A percentile compares a stretch with the other conserved stretches of the same genome.
Evolutionary conservation across 441 rosid species (phyloP).

Genomic region (Populus hybrid): DNA sequence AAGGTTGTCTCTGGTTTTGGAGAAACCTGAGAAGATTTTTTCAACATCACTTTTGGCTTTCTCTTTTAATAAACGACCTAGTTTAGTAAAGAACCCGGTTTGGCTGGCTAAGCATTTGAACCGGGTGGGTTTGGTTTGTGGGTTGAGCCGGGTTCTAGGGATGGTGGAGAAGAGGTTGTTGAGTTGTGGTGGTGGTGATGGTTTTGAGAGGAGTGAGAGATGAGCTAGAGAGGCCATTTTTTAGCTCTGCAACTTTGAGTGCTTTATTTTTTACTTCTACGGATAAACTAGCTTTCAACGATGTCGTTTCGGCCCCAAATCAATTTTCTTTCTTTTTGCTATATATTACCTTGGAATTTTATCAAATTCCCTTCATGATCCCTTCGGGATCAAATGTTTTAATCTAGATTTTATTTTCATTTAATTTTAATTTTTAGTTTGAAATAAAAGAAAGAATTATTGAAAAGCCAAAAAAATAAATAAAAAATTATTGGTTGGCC

Average conservation of each 20-base stretch:
- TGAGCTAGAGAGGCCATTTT: conserved; percentile 47
- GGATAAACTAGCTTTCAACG: conserved; percentile 13
- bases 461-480: too few species aligned
- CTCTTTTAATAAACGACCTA: conserved; percentile 86
- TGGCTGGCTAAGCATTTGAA: conserved; percentile 65
- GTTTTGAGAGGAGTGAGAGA: conserved; percentile 47
- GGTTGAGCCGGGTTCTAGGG: conserved; percentile 12
- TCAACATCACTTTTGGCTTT: conserved; percentile 93
- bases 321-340: too few species aligned
- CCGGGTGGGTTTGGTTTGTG: conserved; percentile 16
- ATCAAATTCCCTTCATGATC: too few species aligned
- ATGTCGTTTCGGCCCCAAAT: background rate
- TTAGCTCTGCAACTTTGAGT: background rate
- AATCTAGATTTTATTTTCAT: too few species aligned
- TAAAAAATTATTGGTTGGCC: too few species aligned
- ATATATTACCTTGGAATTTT: too few species aligned
- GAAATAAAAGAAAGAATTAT: too few species aligned
- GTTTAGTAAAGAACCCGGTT: conserved; percentile 86
- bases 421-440: too few species aligned
- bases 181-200: conserved; percentile 19
- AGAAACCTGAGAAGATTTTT: conserved; percentile 82
- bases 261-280: background rate
- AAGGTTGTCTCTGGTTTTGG: conserved; percentile 87
- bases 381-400: too few species aligned
- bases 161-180: conserved; percentile 11